These are phyloP conservation scores for Blastomyces parvus DNA, from an alignment of 2,329 filamentous ascomycete genomes.

Conservation along the genomic window DNA sequence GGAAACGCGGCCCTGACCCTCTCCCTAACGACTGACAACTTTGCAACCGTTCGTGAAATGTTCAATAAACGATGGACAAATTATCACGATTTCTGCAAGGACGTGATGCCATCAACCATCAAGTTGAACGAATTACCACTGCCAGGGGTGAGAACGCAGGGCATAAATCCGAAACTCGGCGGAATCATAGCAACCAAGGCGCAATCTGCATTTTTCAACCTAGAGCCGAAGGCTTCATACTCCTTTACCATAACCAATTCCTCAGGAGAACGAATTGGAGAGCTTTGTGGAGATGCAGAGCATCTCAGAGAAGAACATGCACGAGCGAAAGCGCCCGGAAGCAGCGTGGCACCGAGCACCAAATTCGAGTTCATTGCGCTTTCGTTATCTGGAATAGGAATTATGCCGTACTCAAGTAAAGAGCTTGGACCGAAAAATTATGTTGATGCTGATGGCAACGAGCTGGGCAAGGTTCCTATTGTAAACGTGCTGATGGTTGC, in stretches of 20 bases:
- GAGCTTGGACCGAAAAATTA: neutral
- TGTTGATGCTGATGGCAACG: neutral
- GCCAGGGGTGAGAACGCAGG: neutral
- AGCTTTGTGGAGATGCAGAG: neutral
- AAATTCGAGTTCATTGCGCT: constrained; percentile 5
- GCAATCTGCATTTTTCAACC: neutral
- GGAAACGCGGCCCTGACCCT: neutral
- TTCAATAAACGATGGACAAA: neutral
- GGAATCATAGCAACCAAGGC: neutral
- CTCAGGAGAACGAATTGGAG: neutral
- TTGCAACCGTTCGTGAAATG: neutral
- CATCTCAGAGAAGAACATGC: neutral
- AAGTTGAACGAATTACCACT: neutral
- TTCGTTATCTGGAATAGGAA: neutral
- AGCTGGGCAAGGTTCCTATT: neutral
- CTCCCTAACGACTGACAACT: neutral
- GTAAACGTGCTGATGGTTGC: neutral
- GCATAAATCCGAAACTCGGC: neutral
- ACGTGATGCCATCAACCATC: neutral
- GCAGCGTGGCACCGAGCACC: neutral
- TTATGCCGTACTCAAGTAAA: neutral
- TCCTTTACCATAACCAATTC: neutral
- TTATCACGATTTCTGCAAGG: neutral
- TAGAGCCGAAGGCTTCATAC: neutral
- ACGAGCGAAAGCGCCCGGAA: neutral